Base-by-base conservation (phyloP, 768 basidiomycete species). In the Cystofilobasidium macerans region DNA sequence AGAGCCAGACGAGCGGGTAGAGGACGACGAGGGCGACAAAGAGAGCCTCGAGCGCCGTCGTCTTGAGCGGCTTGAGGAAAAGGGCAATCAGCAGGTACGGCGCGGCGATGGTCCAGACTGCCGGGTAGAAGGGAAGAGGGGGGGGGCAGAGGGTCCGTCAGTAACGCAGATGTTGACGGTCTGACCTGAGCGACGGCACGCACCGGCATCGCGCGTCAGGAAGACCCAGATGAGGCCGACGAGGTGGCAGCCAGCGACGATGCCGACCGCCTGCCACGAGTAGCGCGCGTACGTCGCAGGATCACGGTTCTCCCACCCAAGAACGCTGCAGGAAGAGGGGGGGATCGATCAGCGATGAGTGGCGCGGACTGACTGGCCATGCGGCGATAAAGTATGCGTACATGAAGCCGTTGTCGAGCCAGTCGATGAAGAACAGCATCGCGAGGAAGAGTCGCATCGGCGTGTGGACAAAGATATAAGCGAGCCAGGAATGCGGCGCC, bases 391-490 rank as follows among this genome's bases (percentile, higher is more conserved):
- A n/a, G n/a, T n/a, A n/a, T n/a, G n/a, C n/a, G n/a, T n/a, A n/a
- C n/a, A 94, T 79, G 76, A 86, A 84, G 18, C 85, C 80, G 45
- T 80, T 82, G 69, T 84, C 82, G 28, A 78, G 71, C 69, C 78
- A 75, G 68, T 83, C 77, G 64, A 87, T 83, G 79, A 86, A 57
- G 82, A 83, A 71, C 68, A 89, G 84, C 65, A 86, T 76, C 40
- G 86, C 77, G 62, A 79, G 72, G 72, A 86, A 86, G 67, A 89
- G 84, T 3, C 88, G 81, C 61, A 94, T 78, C 0, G 93, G 93
- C 0, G 88, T 87, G 70, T 95, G 92, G 64, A 95, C 88, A 70
- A 93, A 84, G 0, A 85, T 80, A 38, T 83, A 84, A 74, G 92
- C 89, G 32, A 61, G 43, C 32, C 56, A 57, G 20, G 57, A 40